These are phyloP conservation scores for Malassezia restricta DNA, from an alignment of 1,284 basidiomycete species.

Conservation along the genomic window DNA sequence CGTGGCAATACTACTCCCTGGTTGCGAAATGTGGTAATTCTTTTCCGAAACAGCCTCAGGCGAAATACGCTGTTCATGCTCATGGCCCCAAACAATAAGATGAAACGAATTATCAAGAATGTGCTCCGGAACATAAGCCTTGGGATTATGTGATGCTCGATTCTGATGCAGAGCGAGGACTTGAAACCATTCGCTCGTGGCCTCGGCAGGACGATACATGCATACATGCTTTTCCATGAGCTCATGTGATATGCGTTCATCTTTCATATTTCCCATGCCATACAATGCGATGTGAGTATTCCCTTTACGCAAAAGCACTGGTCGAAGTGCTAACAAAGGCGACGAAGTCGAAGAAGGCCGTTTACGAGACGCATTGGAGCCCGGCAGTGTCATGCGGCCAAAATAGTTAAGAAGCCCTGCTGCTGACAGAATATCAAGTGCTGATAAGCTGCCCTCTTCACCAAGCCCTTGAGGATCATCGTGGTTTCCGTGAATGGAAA, in stretches of 20 bases:
- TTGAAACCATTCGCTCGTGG: constrained; percentile 75
- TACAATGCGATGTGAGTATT: constrained; percentile 74
- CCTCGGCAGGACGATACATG: constrained; percentile 85
- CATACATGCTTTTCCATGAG: constrained; percentile 79
- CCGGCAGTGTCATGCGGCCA: constrained; percentile 60
- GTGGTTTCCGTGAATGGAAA: constrained; percentile 98
- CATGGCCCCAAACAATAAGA: constrained; percentile 94
- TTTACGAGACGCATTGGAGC: constrained; percentile 14
- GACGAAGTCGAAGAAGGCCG: constrained; percentile 14
- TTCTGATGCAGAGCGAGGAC: constrained; percentile 89
- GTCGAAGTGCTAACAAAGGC: constrained; percentile 71
- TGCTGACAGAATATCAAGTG: constrained; percentile 84
- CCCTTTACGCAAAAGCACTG: constrained; percentile 80
- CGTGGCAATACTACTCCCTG: constrained; percentile 88
- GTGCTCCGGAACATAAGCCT: constrained; percentile 82
- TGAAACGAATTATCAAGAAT: constrained; percentile 93
- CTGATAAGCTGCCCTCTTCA: constrained; percentile 72
- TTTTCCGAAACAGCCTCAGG: constrained; percentile 85
- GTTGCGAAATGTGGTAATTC: constrained; percentile 80
- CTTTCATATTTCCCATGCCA: constrained; percentile 92
- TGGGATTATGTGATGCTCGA: constrained; percentile 85
- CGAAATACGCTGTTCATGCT: constrained; percentile 86
- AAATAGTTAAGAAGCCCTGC: constrained; percentile 94
- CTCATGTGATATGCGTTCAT: constrained; percentile 90
- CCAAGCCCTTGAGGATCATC: constrained; percentile 96